phyloP scores from a whole-genome alignment of 345 rosid genomes.

The Ricinus communis region DNA sequence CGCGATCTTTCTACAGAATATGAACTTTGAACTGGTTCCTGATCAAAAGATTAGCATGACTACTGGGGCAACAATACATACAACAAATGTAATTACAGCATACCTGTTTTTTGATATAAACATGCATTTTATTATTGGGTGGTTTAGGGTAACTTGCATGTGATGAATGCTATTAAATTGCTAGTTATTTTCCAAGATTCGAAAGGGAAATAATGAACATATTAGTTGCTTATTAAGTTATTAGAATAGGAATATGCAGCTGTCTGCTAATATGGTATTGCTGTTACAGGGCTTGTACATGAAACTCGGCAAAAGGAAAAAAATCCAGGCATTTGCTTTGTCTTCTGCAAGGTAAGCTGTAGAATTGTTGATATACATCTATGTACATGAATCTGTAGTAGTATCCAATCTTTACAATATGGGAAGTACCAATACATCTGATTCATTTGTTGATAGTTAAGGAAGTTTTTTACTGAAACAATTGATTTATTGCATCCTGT shows the following conservation, averaged over 20 bases:
- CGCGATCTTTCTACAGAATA: conserved; percentile 62
- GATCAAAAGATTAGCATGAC: conserved; percentile 90
- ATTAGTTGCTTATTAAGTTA: background rate
- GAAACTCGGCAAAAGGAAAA: conserved; percentile 57
- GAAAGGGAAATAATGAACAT: background rate
- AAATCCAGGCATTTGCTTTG: conserved; percentile 21
- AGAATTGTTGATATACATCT: background rate
- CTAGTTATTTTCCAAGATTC: background rate
- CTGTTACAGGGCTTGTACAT: conserved; percentile 80
- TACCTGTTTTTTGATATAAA: background rate
- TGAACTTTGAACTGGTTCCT: conserved; percentile 80
- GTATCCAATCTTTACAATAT: background rate
- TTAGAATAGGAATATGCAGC: background rate
- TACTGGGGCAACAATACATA: conserved; percentile 93
- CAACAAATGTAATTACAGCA: conserved; percentile 55
- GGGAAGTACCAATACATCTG: conserved; percentile 8
- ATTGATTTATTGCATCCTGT: background rate
- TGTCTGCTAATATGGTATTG: conserved; percentile 1
- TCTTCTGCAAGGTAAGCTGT: conserved; percentile 36
- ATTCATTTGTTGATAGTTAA: background rate
- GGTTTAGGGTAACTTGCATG: background rate
- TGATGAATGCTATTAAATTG: background rate
- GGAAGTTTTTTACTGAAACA: background rate
- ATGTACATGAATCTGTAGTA: background rate
- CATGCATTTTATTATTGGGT: background rate